A percentile compares a stretch with the other conserved stretches of the same genome.
Conservation (phyloP, 2,329 filamentous ascomycete species). For the Aaosphaeria arxii region DNA sequence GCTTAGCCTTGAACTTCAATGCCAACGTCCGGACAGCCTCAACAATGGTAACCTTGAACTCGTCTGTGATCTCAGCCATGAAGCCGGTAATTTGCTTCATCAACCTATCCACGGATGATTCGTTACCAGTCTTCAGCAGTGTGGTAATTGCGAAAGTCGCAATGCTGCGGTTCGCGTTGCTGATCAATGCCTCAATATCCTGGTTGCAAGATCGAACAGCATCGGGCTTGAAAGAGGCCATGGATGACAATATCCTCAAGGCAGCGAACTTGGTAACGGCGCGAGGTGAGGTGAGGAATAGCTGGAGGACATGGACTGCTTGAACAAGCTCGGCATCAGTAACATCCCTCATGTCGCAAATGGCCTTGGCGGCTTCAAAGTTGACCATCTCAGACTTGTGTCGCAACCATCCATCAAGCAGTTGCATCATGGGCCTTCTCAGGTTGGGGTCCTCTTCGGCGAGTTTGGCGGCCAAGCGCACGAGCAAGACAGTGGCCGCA, state of each 20-base stretch:
- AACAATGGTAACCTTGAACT: conserved; percentile 99
- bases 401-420: conserved; percentile 92
- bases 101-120: conserved; percentile 90
- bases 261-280: conserved; percentile 97
- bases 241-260: conserved; percentile 92
- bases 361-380: conserved; percentile 97
- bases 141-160: conserved; percentile 98
- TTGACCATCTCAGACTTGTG: conserved; percentile 95
- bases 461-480: conserved; percentile 86
- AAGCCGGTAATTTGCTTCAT: conserved; percentile 99
- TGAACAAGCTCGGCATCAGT: conserved; percentile 88
- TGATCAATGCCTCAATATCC: conserved; percentile 95
- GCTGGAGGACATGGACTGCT: conserved; percentile 90
- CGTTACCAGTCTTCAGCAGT: conserved; percentile 95
- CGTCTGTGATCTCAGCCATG: conserved; percentile 98
- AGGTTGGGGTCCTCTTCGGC: conserved; percentile 89
- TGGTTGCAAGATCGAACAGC: conserved; percentile 93
- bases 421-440: conserved; percentile 86
- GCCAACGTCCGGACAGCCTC: conserved; percentile 96
- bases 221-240: conserved; percentile 93
- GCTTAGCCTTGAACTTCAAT: conserved; percentile 96
- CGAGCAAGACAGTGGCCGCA: conserved; percentile 86
- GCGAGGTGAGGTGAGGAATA: conserved; percentile 93
- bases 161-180: conserved; percentile 94
- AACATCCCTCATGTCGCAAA: conserved; percentile 91